Evolutionary conservation across 768 basidiomycete species (phyloP).

Genomic region (Tulasnella calospora): DNA sequence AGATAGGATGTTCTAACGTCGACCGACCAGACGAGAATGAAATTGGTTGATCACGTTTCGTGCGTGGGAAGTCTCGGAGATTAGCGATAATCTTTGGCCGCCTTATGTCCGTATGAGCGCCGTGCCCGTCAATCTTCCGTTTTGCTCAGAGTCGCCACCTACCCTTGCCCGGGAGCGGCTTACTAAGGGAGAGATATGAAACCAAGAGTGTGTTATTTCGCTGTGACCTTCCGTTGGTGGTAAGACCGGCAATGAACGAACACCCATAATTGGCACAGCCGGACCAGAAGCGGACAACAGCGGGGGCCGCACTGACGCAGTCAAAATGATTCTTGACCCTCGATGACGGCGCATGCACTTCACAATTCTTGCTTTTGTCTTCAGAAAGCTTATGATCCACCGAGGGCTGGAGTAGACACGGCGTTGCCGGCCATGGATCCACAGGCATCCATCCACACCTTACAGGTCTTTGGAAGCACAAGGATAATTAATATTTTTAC

Average conservation of each 20-base stretch:
- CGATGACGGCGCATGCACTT: background rate
- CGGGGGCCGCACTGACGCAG: background rate
- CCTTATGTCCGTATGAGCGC: background rate
- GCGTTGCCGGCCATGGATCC: background rate
- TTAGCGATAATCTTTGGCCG: background rate
- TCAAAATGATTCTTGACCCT: background rate
- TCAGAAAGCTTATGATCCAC: background rate
- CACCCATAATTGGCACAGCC: too few relatives aligned
- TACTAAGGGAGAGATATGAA: background rate
- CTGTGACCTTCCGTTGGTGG: background rate
- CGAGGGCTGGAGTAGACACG: background rate
- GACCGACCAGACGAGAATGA: background rate
- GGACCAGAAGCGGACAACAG: background rate
- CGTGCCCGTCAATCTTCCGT: too few relatives aligned
- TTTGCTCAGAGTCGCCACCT: background rate
- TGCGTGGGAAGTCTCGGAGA: background rate
- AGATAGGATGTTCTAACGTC: background rate
- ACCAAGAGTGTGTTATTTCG: background rate
- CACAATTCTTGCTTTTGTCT: background rate
- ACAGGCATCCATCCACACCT: background rate
- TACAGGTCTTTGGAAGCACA: background rate
- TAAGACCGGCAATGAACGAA: too few relatives aligned
- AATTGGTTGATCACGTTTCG: slow-evolving; percentile 1
- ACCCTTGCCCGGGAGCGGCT: background rate
- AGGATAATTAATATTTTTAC: background rate